Evolutionary conservation across 306 rosid genomes (phyloP), one percentile per base, ranked within the genome.

Genomic region (Prunus padus): DNA sequence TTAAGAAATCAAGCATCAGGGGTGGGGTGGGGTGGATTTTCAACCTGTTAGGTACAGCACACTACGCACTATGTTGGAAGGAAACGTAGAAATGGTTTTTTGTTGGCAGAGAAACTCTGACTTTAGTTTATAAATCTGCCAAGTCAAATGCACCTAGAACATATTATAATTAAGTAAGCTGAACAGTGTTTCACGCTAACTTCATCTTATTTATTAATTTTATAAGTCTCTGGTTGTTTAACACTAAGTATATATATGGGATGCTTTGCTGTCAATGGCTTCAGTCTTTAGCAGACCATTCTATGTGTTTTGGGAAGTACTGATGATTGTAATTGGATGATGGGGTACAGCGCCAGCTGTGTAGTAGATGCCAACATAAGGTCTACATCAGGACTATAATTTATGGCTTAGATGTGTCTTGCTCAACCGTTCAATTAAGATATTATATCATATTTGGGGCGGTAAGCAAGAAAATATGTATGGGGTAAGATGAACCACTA

Each of bases 311-410:
- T 25, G 55, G 50, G 65, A 65, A 62, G 25, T 63, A 22, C 11
- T 9, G 42, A 76, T 80, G 59, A 31, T 47, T 60, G 61, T 68
- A 26, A 77, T 45, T 18, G 68, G 61, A 75, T 65, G 20, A 73
- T 65, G 73, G 57, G 76, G 71, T 49, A 59, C 57, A 22, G 60
- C 50, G 77, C 73, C 80, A 76, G 87, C 80, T 85, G 81, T 49
- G 40, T 87, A 77, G 60, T 69, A 59, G 82, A 50, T 74, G 74
- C 66, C 78, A 80, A 77, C 82, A 65, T 54, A 66, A 51, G 63
- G 81, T 73, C 82, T 71, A 47, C 26, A 64, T 77, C 80, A 69
- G 73, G 49, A 62, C 60, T 49, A 79, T 62, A 22, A 22, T 78
- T 30, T 70, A 77, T 65, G 78, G 64, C 70, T 67, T 71, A 45